Percentiles rank a stretch among this genome's conserved stretches.
These are phyloP conservation scores for Hansenula sp. DNA, from an alignment of 1,139 yeast genomes.

Conservation along the genomic window DNA sequence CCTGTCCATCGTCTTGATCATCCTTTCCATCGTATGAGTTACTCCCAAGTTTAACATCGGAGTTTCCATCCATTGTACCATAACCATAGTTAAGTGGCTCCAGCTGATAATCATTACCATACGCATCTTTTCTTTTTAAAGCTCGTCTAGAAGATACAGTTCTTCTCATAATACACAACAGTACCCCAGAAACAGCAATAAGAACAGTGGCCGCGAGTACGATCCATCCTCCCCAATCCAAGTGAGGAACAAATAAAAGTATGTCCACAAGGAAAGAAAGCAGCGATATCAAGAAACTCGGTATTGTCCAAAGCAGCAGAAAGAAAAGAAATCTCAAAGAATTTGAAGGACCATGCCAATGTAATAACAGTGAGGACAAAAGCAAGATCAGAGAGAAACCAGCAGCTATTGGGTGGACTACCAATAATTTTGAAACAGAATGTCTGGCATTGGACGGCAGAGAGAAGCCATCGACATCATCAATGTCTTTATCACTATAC, in stretches of 20 bases:
- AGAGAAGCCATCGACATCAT: slow-evolving; percentile 37
- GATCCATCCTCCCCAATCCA: slow-evolving; percentile 68
- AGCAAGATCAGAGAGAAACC: slow-evolving; percentile 63
- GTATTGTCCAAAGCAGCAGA: slow-evolving; percentile 29
- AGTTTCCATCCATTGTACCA: slow-evolving; percentile 31
- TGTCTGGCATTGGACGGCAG: slow-evolving; percentile 56
- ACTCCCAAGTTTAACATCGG: slow-evolving; percentile 24
- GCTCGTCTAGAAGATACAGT: slow-evolving; percentile 44
- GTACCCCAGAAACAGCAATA: slow-evolving; percentile 25
- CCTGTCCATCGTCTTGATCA: slow-evolving; percentile 26
- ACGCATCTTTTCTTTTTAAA: slow-evolving; percentile 20
- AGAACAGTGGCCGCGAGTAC: slow-evolving; percentile 62
- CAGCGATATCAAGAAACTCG: slow-evolving; percentile 49
- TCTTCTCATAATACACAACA: slow-evolving; percentile 49
- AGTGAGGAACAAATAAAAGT: slow-evolving; percentile 56
- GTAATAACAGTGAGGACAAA: slow-evolving; percentile 32
- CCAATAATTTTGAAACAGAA: slow-evolving; percentile 63
- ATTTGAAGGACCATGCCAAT: slow-evolving; percentile 32
- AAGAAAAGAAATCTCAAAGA: slow-evolving; percentile 28
- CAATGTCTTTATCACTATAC: slow-evolving; percentile 32
- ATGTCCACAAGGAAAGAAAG: slow-evolving; percentile 50
- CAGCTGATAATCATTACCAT: slow-evolving; percentile 26
- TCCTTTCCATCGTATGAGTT: slow-evolving; percentile 21
- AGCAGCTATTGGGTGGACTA: slow-evolving; percentile 79
- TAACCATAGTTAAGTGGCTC: slow-evolving; percentile 29